Percentiles rank a stretch among this genome's conserved stretches.
Conservation (phyloP, 2,329 filamentous ascomycete genomes). For the Stagonosporopsis tanaceti region DNA sequence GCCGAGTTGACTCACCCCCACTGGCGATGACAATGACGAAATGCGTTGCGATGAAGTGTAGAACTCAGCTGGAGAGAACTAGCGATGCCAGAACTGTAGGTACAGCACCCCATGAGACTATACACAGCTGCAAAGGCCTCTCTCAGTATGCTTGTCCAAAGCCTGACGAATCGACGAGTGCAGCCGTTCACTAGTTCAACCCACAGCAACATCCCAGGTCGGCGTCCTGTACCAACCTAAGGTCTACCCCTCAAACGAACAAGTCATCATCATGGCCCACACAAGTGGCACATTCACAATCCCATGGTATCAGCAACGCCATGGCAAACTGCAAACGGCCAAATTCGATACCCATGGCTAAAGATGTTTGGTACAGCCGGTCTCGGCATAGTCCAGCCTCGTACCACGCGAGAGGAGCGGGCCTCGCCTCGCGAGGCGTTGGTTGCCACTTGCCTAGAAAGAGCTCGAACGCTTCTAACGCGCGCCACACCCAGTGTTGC, state of each 20-base stretch:
- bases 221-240: not conserved
- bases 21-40: not conserved
- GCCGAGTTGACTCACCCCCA: not conserved
- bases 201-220: not conserved
- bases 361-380: not conserved
- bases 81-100: not conserved
- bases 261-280: not conserved
- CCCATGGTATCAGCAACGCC: not conserved
- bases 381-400: not conserved
- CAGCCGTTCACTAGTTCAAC: not conserved
- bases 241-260: not conserved
- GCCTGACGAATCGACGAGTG: not conserved
- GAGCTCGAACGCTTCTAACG: not conserved
- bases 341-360: not conserved
- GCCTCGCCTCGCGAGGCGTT: not conserved
- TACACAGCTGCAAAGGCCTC: not conserved
- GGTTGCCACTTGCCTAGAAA: not conserved
- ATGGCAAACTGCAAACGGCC: not conserved
- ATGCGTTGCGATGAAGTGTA: not conserved
- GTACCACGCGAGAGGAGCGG: not conserved
- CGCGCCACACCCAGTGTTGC: slow-evolving; percentile 4
- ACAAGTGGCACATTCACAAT: not conserved
- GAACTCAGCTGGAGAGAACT: not conserved
- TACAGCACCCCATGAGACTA: not conserved
- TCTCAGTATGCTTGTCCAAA: not conserved